Evolutionary conservation across 306 rosid species (phyloP).

Genomic region (Boehmeria nivea): DNA sequence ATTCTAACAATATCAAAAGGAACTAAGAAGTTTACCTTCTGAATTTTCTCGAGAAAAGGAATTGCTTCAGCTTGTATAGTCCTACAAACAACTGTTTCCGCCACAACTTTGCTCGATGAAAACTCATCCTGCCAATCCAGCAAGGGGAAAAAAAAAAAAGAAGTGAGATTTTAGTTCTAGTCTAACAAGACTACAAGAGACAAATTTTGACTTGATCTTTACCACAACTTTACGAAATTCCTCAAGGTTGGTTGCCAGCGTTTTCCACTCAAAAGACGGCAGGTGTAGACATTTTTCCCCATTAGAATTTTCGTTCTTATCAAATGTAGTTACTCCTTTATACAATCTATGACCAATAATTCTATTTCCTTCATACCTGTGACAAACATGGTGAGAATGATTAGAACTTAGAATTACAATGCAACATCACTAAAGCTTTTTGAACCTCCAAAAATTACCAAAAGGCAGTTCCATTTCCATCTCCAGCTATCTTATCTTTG

Average conservation of each 20-base stretch:
- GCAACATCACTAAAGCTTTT: neutral
- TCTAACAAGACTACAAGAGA: neutral
- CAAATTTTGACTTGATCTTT: constrained; percentile 24
- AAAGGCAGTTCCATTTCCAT: constrained; percentile 50
- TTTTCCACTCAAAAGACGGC: constrained; percentile 70
- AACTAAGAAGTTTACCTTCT: constrained; percentile 34
- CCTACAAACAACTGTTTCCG: constrained; percentile 42
- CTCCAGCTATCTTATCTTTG: constrained; percentile 62
- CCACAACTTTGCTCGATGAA: constrained; percentile 42
- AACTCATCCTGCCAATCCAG: constrained; percentile 59
- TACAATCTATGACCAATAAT: constrained; percentile 54
- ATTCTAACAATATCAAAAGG: neutral
- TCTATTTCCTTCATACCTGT: constrained; percentile 76
- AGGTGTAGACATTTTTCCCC: constrained; percentile 28
- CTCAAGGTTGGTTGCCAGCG: constrained; percentile 64
- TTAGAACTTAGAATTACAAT: constrained; percentile 11
- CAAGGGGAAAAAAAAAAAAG: constrained; percentile 10
- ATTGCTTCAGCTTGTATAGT: constrained; percentile 54
- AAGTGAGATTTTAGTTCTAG: constrained; percentile 12
- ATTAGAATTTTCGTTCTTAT: constrained; percentile 33
- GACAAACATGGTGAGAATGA: constrained; percentile 22
- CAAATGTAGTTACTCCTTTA: constrained; percentile 41
- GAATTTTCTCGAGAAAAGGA: constrained; percentile 65
- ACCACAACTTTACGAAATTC: constrained; percentile 64
- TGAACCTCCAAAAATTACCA: constrained; percentile 43